Conservation (phyloP, 1,139 yeast species). For the Geotrichum carabidarum region DNA sequence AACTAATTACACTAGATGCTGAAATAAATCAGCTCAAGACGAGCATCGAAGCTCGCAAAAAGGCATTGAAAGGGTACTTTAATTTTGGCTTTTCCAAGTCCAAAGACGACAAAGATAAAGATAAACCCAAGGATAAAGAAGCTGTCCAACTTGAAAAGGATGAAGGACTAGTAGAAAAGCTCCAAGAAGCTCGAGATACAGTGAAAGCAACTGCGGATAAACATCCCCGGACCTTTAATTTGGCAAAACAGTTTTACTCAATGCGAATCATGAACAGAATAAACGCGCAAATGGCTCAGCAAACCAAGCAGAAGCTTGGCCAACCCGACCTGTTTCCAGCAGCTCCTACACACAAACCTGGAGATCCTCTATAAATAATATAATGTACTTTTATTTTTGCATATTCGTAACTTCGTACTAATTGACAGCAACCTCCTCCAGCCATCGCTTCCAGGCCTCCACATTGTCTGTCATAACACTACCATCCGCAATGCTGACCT, state of each 20-base stretch:
- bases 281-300: conserved; percentile 41
- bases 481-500: conserved; percentile 65
- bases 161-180: conserved; percentile 24
- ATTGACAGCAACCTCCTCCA: conserved; percentile 66
- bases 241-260: conserved; percentile 51
- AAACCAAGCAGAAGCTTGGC: conserved; percentile 42
- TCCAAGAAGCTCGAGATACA: conserved; percentile 21
- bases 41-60: conserved; percentile 14
- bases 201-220: conserved; percentile 32
- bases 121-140: conserved; percentile 20
- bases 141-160: conserved; percentile 22
- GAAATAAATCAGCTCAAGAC: conserved; percentile 40
- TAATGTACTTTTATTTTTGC: conserved; percentile 8
- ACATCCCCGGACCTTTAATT: conserved; percentile 45
- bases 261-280: conserved; percentile 46
- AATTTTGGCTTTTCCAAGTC: conserved; percentile 18
- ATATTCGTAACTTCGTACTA: not conserved
- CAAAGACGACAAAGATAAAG: conserved; percentile 23
- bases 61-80: conserved; percentile 15
- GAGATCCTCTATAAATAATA: conserved; percentile 6
- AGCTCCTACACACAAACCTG: conserved; percentile 43
- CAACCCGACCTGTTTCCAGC: conserved; percentile 51
- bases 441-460: conserved; percentile 68
- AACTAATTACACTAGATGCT: conserved; percentile 40
- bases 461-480: conserved; percentile 56